Base-by-base conservation (phyloP, 768 basidiomycete genomes). In the Suillus alpinus region DNA sequence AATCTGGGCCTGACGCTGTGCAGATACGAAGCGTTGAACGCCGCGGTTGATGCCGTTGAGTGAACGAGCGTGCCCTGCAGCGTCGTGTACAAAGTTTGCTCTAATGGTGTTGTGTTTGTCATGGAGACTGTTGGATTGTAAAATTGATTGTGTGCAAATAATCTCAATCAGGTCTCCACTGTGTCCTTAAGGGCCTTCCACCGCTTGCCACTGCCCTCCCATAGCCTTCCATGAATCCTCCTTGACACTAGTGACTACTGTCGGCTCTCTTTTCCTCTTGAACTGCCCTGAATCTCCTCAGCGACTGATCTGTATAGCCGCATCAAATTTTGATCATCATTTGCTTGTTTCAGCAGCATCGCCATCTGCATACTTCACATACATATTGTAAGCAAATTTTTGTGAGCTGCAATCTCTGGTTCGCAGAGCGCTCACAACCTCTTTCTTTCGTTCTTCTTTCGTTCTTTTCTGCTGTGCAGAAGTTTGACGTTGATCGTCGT, bases 401-500 rank as follows among this genome's bases (percentile, higher is more conserved):
- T 23, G 23, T 16, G 23, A 37, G 16, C 23, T 37, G 4, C 36
- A 37, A 37, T 23, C 52, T 53, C 16, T 53, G 34, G 14, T 53
- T 53, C 14, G 5, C 52, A 53, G 52, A 23, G 36, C 5, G 8
- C 52, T 61, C 58, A 40, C 39, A 31, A 4, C 39, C 23, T 58
- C 60, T 52, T 60, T 62, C 23, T 23, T 46, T 46, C 44, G 43
- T 44, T 41, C 41, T 1, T 12, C 26, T 56, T 56, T 58, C 47
- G 20, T 52, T 61, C 6, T 32, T 55, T 62, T 63, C 69, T 77
- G 76, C 72, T 79, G 84, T 77, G 78, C 81, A 74, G 80, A 66
- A 20, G 73, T 66, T 72, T 78, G 87, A 78, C 88, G 88, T 89
- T 84, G 88, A 89, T 71, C 88, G 87, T 85, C 86, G 73, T 77